Evolutionary conservation across 371 early-diverging fungal species (phyloP), one percentile per base, ranked within the genome.

Genomic region (Lichtheimia ramosa): DNA sequence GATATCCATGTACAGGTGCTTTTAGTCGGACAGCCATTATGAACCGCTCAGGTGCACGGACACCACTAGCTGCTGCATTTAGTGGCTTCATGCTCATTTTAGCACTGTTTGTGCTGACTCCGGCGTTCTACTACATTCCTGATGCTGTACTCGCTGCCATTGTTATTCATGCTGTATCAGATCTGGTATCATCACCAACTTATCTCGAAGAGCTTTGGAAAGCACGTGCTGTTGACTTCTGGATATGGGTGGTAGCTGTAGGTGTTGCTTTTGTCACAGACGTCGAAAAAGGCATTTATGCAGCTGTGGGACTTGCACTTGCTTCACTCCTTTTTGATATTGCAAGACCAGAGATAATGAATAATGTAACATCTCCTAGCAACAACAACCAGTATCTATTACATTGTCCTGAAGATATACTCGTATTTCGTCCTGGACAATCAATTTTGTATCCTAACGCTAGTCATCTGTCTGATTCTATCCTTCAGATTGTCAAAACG

Each of bases 111-210:
- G 73, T 83, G 25, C 71, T 95, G 49, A 92, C 94, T 1, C 89
- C 89, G 5, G 89, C 88, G 2, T 92, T 96, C 68, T 91, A 84
- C 73, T 94, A 85, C 61, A 91, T 96, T 27, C 93, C 95, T 2
- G 83, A 84, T 43, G 85, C 95, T 20, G 74, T 79, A 0, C 79
- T 95, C 3, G 80, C 92, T 16, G 90, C 93, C 0, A 82, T 95
- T 41, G 92, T 95, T 40, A 88, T 94, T 56, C 83, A 77, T 50
- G 87, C 89, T 16, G 87, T 89, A 18, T 69, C 77, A 55, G 87
- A 86, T 54, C 70, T 89, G 21, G 70, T 87, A 5, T 68, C 75
- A 34, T 75, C 75, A 10, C 73, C 66, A 14, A 23, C 28, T 13
- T 63, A 75, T 59, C 25, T 67, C 48, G 58, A 69, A 57, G 69